phyloP scores from a whole-genome alignment of 1,284 basidiomycete genomes.

The Ustilago loliicola region DNA sequence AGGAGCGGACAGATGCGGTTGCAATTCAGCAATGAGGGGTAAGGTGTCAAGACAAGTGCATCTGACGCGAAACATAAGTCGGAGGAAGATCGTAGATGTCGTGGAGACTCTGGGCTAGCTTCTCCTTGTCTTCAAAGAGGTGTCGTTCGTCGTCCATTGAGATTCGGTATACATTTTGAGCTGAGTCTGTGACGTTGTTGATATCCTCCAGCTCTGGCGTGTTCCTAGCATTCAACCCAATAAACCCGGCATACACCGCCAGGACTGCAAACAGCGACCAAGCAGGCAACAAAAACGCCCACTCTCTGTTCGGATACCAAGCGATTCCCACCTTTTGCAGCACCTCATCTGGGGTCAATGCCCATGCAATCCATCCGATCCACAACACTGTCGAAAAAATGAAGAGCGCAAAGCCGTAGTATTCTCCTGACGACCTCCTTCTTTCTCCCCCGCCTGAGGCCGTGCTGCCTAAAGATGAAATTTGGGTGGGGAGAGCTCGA shows the following conservation, averaged over 20 bases:
- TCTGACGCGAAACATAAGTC: slow-evolving; percentile 46
- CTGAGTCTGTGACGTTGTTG: slow-evolving; percentile 32
- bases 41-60: slow-evolving; percentile 19
- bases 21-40: too few species aligned
- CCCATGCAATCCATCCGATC: slow-evolving; percentile 56
- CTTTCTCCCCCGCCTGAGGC: neutral
- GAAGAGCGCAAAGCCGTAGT: slow-evolving; percentile 63
- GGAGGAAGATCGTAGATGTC: slow-evolving; percentile 57
- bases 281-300: slow-evolving; percentile 59
- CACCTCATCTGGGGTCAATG: slow-evolving; percentile 47
- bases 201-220: slow-evolving; percentile 52
- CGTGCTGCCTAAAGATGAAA: slow-evolving; percentile 13
- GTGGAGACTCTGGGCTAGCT: slow-evolving; percentile 14
- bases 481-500: slow-evolving; percentile 19
- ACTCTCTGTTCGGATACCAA: slow-evolving; percentile 63
- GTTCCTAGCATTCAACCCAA: slow-evolving; percentile 42
- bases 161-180: slow-evolving; percentile 30
- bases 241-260: slow-evolving; percentile 52
- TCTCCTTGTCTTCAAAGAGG: slow-evolving; percentile 23
- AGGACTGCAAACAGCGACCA: slow-evolving; percentile 59
- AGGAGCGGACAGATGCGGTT: neutral
- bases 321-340: slow-evolving; percentile 51
- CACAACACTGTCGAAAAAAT: slow-evolving; percentile 56
- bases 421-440: slow-evolving; percentile 33
- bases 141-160: slow-evolving; percentile 21